Conservation (phyloP, 1,284 basidiomycete genomes). For the Papiliotrema flavescens region DNA sequence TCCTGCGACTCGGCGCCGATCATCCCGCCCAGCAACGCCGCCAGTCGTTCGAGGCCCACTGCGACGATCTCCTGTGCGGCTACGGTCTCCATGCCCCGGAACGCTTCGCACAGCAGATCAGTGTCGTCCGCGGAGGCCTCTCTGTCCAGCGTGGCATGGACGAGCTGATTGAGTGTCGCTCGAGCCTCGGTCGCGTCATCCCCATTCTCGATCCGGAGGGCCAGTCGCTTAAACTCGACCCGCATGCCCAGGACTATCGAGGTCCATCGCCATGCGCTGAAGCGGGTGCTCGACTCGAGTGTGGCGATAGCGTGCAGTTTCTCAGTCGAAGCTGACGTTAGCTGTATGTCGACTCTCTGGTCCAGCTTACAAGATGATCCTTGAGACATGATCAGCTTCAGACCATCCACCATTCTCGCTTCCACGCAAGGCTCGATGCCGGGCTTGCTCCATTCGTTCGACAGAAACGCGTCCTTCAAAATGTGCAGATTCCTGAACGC, state of each 20-base stretch:
- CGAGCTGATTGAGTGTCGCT: slow-evolving; percentile 31
- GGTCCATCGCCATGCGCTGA: slow-evolving; percentile 46
- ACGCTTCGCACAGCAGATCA: slow-evolving; percentile 43
- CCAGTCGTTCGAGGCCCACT: slow-evolving; percentile 37
- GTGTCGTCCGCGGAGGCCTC: slow-evolving; percentile 40
- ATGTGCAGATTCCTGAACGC: slow-evolving; percentile 43
- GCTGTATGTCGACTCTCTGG: background rate
- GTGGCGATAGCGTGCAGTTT: slow-evolving; percentile 13
- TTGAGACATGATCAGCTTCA: slow-evolving; percentile 47
- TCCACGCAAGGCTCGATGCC: slow-evolving; percentile 30
- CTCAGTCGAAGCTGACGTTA: background rate
- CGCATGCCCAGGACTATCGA: slow-evolving; percentile 45
- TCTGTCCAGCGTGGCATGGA: slow-evolving; percentile 33
- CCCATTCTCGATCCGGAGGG: slow-evolving; percentile 32
- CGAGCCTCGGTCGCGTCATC: slow-evolving; percentile 34
- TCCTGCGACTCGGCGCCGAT: slow-evolving; percentile 35
- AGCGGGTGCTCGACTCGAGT: slow-evolving; percentile 26
- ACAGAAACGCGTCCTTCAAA: slow-evolving; percentile 46
- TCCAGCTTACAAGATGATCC: slow-evolving; percentile 18
- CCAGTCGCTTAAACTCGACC: slow-evolving; percentile 45
- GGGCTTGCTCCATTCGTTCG: slow-evolving; percentile 42
- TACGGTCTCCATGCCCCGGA: slow-evolving; percentile 39
- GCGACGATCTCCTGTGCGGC: slow-evolving; percentile 41
- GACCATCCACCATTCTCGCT: slow-evolving; percentile 42
- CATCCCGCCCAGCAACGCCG: slow-evolving; percentile 29